A percentile compares a stretch with the other conserved stretches of the same genome.
These are phyloP conservation scores for Crotalaria pallida DNA, from an alignment of 306 rosid species.

Conservation along the genomic window DNA sequence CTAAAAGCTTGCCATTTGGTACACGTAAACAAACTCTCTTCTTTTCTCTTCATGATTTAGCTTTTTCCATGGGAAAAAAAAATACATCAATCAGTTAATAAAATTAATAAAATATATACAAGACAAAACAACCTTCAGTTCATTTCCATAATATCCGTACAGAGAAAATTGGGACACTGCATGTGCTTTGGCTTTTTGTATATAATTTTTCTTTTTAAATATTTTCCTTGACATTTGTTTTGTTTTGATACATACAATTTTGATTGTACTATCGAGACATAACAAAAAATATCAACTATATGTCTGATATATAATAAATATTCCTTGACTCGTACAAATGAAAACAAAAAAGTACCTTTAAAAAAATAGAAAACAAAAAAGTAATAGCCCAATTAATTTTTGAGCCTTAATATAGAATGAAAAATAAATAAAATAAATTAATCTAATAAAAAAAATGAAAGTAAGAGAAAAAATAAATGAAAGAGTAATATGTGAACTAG, in stretches of 20 bases:
- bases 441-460: background rate
- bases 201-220: background rate
- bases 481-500: background rate
- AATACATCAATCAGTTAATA: background rate
- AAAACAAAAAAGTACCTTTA: background rate
- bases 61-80: background rate
- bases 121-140: constrained; percentile 10
- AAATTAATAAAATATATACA: background rate
- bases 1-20: constrained; percentile 23
- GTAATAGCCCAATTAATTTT: constrained; percentile 14
- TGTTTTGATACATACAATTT: constrained; percentile 13
- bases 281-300: constrained; percentile 30
- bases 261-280: constrained; percentile 14
- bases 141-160: constrained; percentile 16
- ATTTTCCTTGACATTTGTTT: background rate
- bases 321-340: constrained; percentile 7
- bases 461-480: background rate
- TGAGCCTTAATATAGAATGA: background rate
- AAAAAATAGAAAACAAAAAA: too few relatives aligned
- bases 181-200: constrained; percentile 5
- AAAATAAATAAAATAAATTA: background rate
- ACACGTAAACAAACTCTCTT: constrained; percentile 20
- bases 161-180: background rate
- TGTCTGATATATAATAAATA: background rate
- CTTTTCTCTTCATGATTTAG: constrained; percentile 5